Conservation (phyloP, 2,329 filamentous ascomycete genomes). For the Grosmannia clavigera region DNA sequence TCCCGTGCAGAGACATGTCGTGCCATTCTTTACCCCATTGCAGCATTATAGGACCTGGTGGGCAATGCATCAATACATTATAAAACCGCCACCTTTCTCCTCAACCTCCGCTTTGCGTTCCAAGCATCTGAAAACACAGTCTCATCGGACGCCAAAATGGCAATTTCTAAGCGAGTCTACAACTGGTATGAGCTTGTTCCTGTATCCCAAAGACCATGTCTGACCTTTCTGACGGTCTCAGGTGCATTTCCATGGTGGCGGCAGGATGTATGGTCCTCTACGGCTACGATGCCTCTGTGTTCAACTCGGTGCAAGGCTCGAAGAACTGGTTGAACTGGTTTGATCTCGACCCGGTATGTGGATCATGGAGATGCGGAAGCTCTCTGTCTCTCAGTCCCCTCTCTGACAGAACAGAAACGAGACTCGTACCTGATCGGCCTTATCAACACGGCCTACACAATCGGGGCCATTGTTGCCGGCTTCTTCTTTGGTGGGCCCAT, state of each 20-base stretch:
- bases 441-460: slow-evolving; percentile 58
- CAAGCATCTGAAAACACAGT: too few relatives aligned
- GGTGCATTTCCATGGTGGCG: slow-evolving; percentile 58
- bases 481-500: slow-evolving; percentile 57
- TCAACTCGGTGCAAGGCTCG: slow-evolving; percentile 59
- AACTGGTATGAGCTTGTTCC: too few relatives aligned
- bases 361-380: too few relatives aligned
- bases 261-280: slow-evolving; percentile 66
- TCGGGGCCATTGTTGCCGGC: slow-evolving; percentile 56
- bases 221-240: slow-evolving; percentile 12
- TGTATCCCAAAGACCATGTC: too few relatives aligned
- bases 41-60: too few relatives aligned
- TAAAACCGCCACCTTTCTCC: too few relatives aligned
- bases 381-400: neutral
- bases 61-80: too few relatives aligned
- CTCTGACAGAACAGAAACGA: slow-evolving; percentile 16
- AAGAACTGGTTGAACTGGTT: slow-evolving; percentile 55
- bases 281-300: slow-evolving; percentile 63
- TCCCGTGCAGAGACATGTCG: too few relatives aligned
- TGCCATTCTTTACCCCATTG: too few relatives aligned
- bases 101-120: too few relatives aligned
- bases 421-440: slow-evolving; percentile 33
- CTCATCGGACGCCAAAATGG: too few relatives aligned
- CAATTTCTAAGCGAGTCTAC: too few relatives aligned
- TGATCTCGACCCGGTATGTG: slow-evolving; percentile 25